Conservation (phyloP, 305 asterid species). For the Coffea humblotiana region DNA sequence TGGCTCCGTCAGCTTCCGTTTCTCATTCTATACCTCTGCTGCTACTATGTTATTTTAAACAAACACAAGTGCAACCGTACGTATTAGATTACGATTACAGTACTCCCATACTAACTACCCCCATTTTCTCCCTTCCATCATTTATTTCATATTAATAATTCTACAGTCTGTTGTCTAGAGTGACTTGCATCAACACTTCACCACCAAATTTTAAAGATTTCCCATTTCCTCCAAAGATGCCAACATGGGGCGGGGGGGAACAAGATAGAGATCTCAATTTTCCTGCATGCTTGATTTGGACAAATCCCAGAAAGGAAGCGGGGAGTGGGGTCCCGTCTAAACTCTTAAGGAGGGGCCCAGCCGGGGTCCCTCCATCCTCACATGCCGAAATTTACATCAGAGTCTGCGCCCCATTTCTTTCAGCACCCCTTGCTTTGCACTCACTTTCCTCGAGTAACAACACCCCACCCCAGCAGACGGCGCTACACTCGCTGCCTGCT, state of each 20-base stretch:
- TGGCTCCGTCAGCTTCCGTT: slow-evolving; percentile 13
- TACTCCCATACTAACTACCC: too few species aligned
- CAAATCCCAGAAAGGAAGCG: neutral
- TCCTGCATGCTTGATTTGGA: neutral
- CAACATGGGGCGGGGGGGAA: slow-evolving; percentile 12
- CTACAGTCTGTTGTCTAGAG: neutral
- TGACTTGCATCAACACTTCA: neutral
- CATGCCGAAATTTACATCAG: slow-evolving; percentile 9
- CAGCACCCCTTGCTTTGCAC: neutral
- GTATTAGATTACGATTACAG: too few species aligned
- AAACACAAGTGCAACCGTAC: slow-evolving; percentile 6
- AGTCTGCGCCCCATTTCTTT: slow-evolving; percentile 2
- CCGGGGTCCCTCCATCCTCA: neutral
- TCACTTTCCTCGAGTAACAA: neutral
- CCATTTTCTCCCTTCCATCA: too few species aligned
- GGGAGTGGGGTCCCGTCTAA: neutral
- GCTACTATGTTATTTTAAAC: slow-evolving; percentile 15
- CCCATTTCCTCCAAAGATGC: neutral
- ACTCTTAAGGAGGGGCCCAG: too few species aligned
- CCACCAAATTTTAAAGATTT: neutral
- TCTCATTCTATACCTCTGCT: slow-evolving; percentile 4
- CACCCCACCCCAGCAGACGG: too few species aligned
- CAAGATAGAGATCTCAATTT: slow-evolving; percentile 11
- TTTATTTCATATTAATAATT: neutral
- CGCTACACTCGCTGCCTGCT: neutral